These are phyloP conservation scores for Scheffersomyces coipomensis DNA, from an alignment of 805 yeast species.

Conservation along the genomic window DNA sequence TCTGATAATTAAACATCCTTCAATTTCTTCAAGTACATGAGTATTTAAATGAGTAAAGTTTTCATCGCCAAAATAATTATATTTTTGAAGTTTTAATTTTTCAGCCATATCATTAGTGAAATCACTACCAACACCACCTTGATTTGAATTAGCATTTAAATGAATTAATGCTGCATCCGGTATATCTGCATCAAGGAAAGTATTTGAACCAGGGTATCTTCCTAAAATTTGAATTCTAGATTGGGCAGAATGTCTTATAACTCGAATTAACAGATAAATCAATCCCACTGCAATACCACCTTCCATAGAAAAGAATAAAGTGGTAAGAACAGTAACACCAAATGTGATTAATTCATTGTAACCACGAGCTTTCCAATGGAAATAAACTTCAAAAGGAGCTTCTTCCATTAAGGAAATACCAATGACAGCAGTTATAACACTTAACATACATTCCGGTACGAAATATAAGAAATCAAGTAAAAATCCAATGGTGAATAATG, in stretches of 20 bases:
- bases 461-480: conserved; percentile 64
- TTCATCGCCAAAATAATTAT: conserved; percentile 35
- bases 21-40: conserved; percentile 39
- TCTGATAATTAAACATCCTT: conserved; percentile 42
- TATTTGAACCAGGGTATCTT: conserved; percentile 38
- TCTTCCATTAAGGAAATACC: conserved; percentile 70
- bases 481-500: conserved; percentile 62
- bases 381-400: conserved; percentile 72
- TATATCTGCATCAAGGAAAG: conserved; percentile 42
- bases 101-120: conserved; percentile 1
- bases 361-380: conserved; percentile 73
- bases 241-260: conserved; percentile 44
- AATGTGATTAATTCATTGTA: conserved; percentile 66
- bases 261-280: conserved; percentile 73
- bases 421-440: conserved; percentile 76
- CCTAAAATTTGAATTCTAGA: conserved; percentile 47
- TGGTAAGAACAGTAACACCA: conserved; percentile 36
- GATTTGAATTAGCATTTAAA: conserved; percentile 6
- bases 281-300: conserved; percentile 89
- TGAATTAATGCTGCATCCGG: conserved; percentile 5
- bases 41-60: conserved; percentile 33
- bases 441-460: conserved; percentile 76
- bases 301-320: conserved; percentile 65
- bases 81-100: conserved; percentile 11
- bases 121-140: too few relatives aligned